These are phyloP conservation scores for Lipomyces orientalis DNA, from an alignment of 805 yeast genomes.

Conservation along the genomic window DNA sequence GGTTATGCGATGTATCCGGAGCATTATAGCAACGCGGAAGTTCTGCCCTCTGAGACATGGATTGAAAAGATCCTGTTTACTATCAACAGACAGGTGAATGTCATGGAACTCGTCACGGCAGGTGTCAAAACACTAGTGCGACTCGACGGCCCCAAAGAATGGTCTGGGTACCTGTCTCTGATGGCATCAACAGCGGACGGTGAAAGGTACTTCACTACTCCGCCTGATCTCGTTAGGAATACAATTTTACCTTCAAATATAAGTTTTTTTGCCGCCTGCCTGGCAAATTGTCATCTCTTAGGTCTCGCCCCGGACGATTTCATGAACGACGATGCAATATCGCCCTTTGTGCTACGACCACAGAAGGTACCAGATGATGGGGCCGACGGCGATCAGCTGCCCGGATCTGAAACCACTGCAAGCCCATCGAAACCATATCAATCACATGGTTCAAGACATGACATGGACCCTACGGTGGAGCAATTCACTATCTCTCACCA, in stretches of 20 bases:
- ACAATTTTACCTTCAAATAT: not conserved
- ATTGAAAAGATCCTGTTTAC: not conserved
- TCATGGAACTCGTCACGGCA: slow-evolving; percentile 4
- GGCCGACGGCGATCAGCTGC: slow-evolving; percentile 2
- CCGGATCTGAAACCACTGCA: slow-evolving; percentile 4
- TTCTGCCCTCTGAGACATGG: slow-evolving; percentile 4
- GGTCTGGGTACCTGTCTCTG: not conserved
- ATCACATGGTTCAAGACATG: not conserved
- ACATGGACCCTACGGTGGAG: slow-evolving; percentile 4
- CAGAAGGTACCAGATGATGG: slow-evolving; percentile 3
- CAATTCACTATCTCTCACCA: slow-evolving; percentile 1
- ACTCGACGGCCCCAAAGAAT: slow-evolving; percentile 4
- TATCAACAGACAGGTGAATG: not conserved
- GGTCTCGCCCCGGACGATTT: not conserved
- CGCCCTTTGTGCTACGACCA: not conserved
- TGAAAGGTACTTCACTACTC: slow-evolving; percentile 2
- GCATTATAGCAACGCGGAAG: slow-evolving; percentile 3
- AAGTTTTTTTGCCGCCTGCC: slow-evolving; percentile 1
- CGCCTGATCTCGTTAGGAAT: slow-evolving; percentile 1
- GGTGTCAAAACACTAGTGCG: not conserved
- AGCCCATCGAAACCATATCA: not conserved
- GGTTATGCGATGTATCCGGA: slow-evolving; percentile 3
- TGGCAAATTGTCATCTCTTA: slow-evolving; percentile 2
- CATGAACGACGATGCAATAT: not conserved
- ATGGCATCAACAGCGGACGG: not conserved